Evolutionary conservation across 2,329 filamentous ascomycete genomes (phyloP).

Genomic region (Aspergillus aculeatus): DNA sequence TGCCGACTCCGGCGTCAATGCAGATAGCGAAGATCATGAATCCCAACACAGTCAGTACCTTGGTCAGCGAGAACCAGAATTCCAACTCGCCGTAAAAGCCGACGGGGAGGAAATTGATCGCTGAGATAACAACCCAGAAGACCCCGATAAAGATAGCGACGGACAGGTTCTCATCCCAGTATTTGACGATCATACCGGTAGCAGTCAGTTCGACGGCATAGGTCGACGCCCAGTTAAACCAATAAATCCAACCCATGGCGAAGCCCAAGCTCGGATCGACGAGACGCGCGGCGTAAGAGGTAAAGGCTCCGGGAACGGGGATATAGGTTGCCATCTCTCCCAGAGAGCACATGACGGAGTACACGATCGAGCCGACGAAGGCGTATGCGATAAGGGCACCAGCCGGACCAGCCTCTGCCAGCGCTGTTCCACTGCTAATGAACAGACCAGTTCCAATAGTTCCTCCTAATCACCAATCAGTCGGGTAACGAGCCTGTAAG

Average conservation of each 20-base stretch:
- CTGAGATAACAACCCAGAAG: slow-evolving; percentile 69
- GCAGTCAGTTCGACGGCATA: slow-evolving; percentile 70
- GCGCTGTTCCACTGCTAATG: slow-evolving; percentile 62
- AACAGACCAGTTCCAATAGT: slow-evolving; percentile 73
- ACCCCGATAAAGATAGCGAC: slow-evolving; percentile 70
- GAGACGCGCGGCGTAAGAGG: slow-evolving; percentile 75
- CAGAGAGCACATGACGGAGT: slow-evolving; percentile 67
- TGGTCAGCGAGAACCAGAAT: slow-evolving; percentile 73
- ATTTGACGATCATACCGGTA: slow-evolving; percentile 70
- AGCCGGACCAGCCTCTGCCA: slow-evolving; percentile 63
- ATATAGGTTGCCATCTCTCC: slow-evolving; percentile 74
- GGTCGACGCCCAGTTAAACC: slow-evolving; percentile 74
- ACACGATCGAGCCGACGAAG: slow-evolving; percentile 70
- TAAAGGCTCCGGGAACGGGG: slow-evolving; percentile 73
- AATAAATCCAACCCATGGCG: slow-evolving; percentile 78
- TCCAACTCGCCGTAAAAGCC: slow-evolving; percentile 68
- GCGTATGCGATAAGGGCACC: slow-evolving; percentile 66
- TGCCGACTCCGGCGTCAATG: slow-evolving; percentile 68
- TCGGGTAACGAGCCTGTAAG: not conserved
- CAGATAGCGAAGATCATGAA: slow-evolving; percentile 76
- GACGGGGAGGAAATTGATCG: slow-evolving; percentile 68
- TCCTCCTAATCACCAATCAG: slow-evolving; percentile 41
- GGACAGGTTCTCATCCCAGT: slow-evolving; percentile 62
- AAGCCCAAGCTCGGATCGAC: slow-evolving; percentile 70
- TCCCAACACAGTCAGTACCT: slow-evolving; percentile 72